Evolutionary conservation across 495 filamentous ascomycete genomes (phyloP).

Genomic region (Jackrogersella minutella): DNA sequence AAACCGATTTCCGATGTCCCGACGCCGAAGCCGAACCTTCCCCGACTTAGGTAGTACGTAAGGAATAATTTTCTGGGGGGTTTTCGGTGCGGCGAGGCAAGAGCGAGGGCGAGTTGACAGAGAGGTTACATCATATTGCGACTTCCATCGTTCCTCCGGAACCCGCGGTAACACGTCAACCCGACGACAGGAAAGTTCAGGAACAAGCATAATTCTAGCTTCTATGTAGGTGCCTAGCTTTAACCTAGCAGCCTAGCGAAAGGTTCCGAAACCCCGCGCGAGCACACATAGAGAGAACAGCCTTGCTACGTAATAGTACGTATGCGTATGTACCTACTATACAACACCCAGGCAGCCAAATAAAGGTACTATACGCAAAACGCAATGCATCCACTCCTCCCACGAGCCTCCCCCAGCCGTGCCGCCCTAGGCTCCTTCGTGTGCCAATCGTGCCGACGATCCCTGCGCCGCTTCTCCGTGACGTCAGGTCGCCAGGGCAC

Average conservation of each 20-base stretch:
- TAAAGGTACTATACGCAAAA: background rate
- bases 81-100: constrained; percentile 6
- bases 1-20: constrained; percentile 22
- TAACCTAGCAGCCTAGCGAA: too few species aligned
- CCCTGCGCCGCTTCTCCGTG: constrained; percentile 30
- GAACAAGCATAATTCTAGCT: background rate
- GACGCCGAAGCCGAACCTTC: constrained; percentile 23
- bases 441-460: constrained; percentile 39
- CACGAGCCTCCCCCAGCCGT: constrained; percentile 1
- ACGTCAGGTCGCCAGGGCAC: constrained; percentile 8
- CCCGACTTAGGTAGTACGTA: background rate
- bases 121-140: constrained; percentile 23
- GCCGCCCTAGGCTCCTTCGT: constrained; percentile 20
- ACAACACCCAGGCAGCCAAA: background rate
- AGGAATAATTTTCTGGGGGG: constrained; percentile 1
- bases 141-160: constrained; percentile 10
- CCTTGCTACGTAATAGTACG: too few species aligned
- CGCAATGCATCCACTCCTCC: constrained; percentile 8
- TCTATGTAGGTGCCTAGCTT: background rate
- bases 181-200: background rate
- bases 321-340: too few species aligned
- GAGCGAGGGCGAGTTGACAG: background rate
- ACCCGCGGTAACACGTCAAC: constrained; percentile 12
- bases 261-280: constrained; percentile 7
- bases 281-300: too few species aligned